These are phyloP conservation scores for Lasiodiplodia citricola DNA, from an alignment of 2,329 filamentous ascomycete genomes.

Conservation along the genomic window DNA sequence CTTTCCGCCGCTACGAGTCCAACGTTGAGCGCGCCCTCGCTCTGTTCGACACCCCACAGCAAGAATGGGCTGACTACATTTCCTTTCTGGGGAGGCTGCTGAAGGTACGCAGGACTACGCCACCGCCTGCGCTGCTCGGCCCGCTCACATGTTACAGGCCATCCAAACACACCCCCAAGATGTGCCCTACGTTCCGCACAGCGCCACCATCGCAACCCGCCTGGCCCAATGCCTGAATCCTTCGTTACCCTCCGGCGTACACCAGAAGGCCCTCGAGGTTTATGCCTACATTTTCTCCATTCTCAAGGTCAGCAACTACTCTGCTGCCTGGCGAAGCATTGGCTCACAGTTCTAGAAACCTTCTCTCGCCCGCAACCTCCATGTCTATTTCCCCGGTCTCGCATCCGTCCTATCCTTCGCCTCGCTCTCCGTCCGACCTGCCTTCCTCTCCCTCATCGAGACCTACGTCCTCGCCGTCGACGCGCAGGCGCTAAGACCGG, in stretches of 20 bases:
- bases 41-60: slow-evolving; percentile 88
- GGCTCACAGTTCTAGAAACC: slow-evolving; percentile 52
- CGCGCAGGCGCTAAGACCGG: slow-evolving; percentile 75
- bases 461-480: slow-evolving; percentile 76
- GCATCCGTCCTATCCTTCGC: slow-evolving; percentile 91
- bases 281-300: slow-evolving; percentile 88
- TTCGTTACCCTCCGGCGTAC: slow-evolving; percentile 89
- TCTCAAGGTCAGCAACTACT: slow-evolving; percentile 60
- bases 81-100: slow-evolving; percentile 90
- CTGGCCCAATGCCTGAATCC: slow-evolving; percentile 95
- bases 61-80: slow-evolving; percentile 99
- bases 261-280: slow-evolving; percentile 95
- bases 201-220: slow-evolving; percentile 82
- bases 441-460: slow-evolving; percentile 85
- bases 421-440: slow-evolving; percentile 84
- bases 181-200: slow-evolving; percentile 77
- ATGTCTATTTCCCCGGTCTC: slow-evolving; percentile 87
- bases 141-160: slow-evolving; percentile 60
- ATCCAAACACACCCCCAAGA: slow-evolving; percentile 83
- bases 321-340: slow-evolving; percentile 65
- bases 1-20: slow-evolving; percentile 85
- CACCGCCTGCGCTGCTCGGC: background rate
- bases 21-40: slow-evolving; percentile 85
- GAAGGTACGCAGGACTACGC: slow-evolving; percentile 65
- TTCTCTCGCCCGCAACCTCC: slow-evolving; percentile 79